phyloP scores from a whole-genome alignment of 2,329 filamentous ascomycete species.

The Cladosporium oxysporum region DNA sequence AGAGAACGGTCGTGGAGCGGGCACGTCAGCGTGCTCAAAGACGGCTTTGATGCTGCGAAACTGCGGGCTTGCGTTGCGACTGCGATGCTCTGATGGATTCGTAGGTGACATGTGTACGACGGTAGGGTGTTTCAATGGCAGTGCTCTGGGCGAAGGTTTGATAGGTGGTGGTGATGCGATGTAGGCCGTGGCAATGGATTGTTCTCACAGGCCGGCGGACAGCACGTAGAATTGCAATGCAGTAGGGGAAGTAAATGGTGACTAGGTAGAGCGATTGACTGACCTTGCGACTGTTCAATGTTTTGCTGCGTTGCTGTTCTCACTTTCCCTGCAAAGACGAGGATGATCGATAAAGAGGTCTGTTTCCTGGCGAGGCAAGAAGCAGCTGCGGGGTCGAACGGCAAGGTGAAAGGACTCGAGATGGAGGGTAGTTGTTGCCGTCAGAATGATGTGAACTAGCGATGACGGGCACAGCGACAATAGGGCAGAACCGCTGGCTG shows the following conservation, averaged over 20 bases:
- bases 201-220: background rate
- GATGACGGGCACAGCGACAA: constrained; percentile 4
- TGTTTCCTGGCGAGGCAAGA: background rate
- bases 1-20: constrained; percentile 10
- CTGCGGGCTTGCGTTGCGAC: constrained; percentile 14
- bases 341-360: background rate
- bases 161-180: constrained; percentile 10
- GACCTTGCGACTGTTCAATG: background rate
- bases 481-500: background rate
- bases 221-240: background rate
- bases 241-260: background rate
- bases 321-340: background rate
- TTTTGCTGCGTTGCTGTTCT: background rate
- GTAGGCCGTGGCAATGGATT: background rate
- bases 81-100: constrained; percentile 9
- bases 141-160: constrained; percentile 2
- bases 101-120: constrained; percentile 7
- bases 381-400: constrained; percentile 3
- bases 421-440: background rate
- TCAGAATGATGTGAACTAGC: background rate
- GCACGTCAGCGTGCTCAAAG: constrained; percentile 14
- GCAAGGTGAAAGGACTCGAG: background rate
- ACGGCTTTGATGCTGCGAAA: constrained; percentile 21
- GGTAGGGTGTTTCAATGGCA: background rate
- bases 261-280: background rate